Percentiles rank a stretch among this genome's conserved stretches.
Conservation (phyloP, 2,329 filamentous ascomycete species). For the Nakataea oryzae region DNA sequence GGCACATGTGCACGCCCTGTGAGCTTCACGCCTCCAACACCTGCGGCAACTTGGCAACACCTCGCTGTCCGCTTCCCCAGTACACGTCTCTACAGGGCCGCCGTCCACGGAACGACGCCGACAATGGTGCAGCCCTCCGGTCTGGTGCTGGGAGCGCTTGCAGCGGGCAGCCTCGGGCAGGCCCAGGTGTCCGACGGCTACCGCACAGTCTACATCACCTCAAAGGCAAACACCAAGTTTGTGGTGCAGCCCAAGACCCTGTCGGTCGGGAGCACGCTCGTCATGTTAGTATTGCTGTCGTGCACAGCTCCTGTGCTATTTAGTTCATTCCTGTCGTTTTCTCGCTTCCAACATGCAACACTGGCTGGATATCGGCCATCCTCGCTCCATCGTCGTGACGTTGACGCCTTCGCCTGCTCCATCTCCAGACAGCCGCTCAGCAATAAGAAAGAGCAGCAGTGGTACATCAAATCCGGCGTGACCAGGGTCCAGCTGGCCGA, state of each 20-base stretch:
- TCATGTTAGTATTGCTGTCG: conserved; percentile 18
- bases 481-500: conserved; percentile 25
- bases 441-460: conserved; percentile 26
- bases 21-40: too few species aligned
- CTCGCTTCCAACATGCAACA: too few species aligned
- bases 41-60: too few species aligned
- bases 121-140: background rate
- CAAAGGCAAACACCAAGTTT: conserved; percentile 26
- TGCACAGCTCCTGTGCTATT: background rate
- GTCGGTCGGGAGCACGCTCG: conserved; percentile 20
- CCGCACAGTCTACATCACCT: conserved; percentile 26
- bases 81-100: conserved; percentile 6
- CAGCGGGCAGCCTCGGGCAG: conserved; percentile 20
- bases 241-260: conserved; percentile 24
- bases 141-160: conserved; percentile 20
- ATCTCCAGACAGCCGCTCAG: conserved; percentile 18
- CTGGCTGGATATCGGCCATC: too few species aligned
- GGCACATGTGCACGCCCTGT: background rate
- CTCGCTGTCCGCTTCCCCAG: too few species aligned
- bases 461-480: conserved; percentile 23
- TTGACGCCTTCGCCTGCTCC: background rate
- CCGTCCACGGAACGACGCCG: too few species aligned
- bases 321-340: background rate
- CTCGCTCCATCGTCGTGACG: too few species aligned
- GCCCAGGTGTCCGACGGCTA: conserved; percentile 21